Base-by-base conservation (phyloP, 345 rosid genomes). In the Sisymbrium irio region DNA sequence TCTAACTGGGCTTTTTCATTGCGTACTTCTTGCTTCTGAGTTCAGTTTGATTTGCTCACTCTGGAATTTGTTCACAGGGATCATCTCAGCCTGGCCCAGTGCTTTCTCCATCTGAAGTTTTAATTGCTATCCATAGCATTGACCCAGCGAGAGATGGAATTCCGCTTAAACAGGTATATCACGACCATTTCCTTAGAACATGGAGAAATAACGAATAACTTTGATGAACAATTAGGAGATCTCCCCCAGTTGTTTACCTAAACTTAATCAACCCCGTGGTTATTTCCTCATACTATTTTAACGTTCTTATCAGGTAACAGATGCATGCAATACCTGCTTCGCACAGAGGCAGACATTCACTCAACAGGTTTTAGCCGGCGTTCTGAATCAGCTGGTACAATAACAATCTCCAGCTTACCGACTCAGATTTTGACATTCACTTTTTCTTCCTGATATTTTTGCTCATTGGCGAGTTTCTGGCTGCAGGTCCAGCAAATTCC, bases 401-500 rank as follows among this genome's bases (percentile, higher is more conserved):
- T 68, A 62, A 36, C 51, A 42, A 3, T 51, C 71, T 75, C 50
- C 35, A 44, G 27, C 72, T 67, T 14, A 40, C 39, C 25, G 8
- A 10, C 72, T 30, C 33, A 30, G 33, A 15, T 66, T 44, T 41
- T 27, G 7, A 12, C 28, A n/a, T 53, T 41, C 45, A 6, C 35
- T 5, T 32, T 32, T 28, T 53, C 28, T 67, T 51, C 35, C 19
- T 20, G 54, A 30, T 51, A 14, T 7, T 25, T 35, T 69, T 50
- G n/a, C 62, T 46, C 28, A 71, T 37, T 61, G 73, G 46, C 56
- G 41, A 59, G 57, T 27, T 71, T 77, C 55, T 68, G 47, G 78
- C 71, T 81, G 79, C 84, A 94, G 98, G 97, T 95, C 80, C 97
- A 92, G 85, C 99, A 87, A 82, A 95, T 85, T 82, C 99, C 99